Evolutionary conservation across 345 rosid genomes (phyloP), one percentile per base, ranked within the genome.

Genomic region (Aquilaria malaccensis): DNA sequence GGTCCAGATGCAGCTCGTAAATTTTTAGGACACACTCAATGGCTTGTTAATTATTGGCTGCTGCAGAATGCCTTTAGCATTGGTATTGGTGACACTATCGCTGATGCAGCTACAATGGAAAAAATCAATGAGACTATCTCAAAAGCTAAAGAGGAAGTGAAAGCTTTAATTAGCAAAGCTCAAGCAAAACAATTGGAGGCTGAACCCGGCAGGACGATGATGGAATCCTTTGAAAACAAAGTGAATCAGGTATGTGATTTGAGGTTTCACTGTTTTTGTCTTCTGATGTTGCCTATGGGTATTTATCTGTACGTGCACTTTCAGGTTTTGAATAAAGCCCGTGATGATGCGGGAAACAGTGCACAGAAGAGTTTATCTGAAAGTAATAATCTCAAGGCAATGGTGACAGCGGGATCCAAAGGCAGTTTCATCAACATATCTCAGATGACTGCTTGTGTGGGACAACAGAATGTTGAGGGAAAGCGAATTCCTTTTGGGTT

Each of bases 41-140:
- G 99, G 99, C 99, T 93, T 75, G 99, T 93, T 61, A 93, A 93
- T 63, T 93, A 93, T 76, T 93, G 99, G 99, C 92, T 93, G 71
- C 76, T 93, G 74, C 99, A 93, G 76, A 75, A 93, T 65, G 96
- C 72, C 74, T 93, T 93, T 76, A 93, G 95, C 70, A 93, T 93
- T 67, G 99, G 99, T 14, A 93, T 93, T 71, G 99, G 97, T 57
- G 99, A 93, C 78, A 93, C 99, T 11, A 93, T 93, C 70, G 99
- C 99, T 61, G 99, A 93, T 77, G 94, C 97, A 37, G 61, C 83
- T 33, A 93, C 99, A 12, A 93, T 90, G 99, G 96, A 85, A 72
- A 85, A 70, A 65, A 93, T 93, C 47, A 93, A 90, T 63, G 95
- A 87, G 64, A 93, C 99, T 33, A 93, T 93, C 56, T 83, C 84